Percentiles rank a stretch among this genome's conserved stretches.
Evolutionary conservation across 169 alveolate species (phyloP).

Genomic region (Plasmodium relictum): DNA sequence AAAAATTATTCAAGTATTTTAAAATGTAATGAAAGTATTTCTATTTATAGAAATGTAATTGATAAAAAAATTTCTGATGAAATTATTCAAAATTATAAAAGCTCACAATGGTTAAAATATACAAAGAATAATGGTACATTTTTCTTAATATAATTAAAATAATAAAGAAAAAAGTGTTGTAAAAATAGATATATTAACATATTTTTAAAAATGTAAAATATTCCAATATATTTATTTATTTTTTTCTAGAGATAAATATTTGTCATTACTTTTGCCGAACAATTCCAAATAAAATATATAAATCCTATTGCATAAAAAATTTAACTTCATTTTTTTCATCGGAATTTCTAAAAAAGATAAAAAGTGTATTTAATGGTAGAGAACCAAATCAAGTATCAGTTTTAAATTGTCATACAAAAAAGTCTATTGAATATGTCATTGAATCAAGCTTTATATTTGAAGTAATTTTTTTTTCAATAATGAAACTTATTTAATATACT

Average conservation of each 20-base stretch:
- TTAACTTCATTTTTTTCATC: conserved; percentile 16
- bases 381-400: conserved; percentile 44
- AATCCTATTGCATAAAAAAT: conserved; percentile 38
- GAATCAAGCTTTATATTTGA: conserved; percentile 48
- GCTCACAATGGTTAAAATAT: conserved; percentile 40
- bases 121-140: conserved; percentile 53
- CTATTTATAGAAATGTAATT: conserved; percentile 16
- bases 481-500: too few species aligned
- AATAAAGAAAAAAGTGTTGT: background rate
- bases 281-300: conserved; percentile 48
- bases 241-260: conserved; percentile 31
- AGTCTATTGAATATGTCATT: conserved; percentile 54
- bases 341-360: conserved; percentile 16
- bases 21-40: background rate
- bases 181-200: background rate
- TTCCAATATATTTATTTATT: background rate
- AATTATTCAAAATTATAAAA: conserved; percentile 21
- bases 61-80: conserved; percentile 7
- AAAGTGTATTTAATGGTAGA: conserved; percentile 3
- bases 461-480: background rate
- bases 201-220: background rate
- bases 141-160: background rate
- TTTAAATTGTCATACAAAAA: conserved; percentile 40
- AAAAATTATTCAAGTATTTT: background rate
- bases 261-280: conserved; percentile 53